Conservation (phyloP, 1,284 basidiomycete species). For the Limonomyces culmigenus region DNA sequence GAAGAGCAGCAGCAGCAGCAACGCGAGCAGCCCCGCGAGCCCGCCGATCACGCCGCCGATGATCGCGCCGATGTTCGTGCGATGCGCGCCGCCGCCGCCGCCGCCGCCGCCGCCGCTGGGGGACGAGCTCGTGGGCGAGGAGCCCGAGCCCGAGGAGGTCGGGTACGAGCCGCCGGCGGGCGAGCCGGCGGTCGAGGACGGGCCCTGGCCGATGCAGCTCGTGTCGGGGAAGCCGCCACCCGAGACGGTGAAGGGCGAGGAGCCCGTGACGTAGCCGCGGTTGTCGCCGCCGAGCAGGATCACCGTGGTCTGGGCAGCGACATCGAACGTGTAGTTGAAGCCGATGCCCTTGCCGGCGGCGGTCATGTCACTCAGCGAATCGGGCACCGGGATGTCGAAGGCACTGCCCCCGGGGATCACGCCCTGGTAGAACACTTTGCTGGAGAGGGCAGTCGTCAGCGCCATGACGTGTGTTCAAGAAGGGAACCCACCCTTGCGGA, state of each 20-base stretch:
- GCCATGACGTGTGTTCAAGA: slow-evolving; percentile 42
- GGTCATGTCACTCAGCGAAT: slow-evolving; percentile 18
- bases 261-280: slow-evolving; percentile 48
- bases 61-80: slow-evolving; percentile 43
- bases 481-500: slow-evolving; percentile 47
- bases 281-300: slow-evolving; percentile 48
- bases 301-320: slow-evolving; percentile 46
- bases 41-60: slow-evolving; percentile 54
- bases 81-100: slow-evolving; percentile 5
- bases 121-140: neutral
- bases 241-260: slow-evolving; percentile 33
- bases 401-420: slow-evolving; percentile 67
- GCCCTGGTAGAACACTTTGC: slow-evolving; percentile 45
- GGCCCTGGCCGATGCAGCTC: slow-evolving; percentile 36
- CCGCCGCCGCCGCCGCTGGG: slow-evolving; percentile 4
- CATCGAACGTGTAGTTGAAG: slow-evolving; percentile 49
- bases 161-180: slow-evolving; percentile 65
- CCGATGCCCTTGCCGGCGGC: slow-evolving; percentile 31
- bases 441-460: slow-evolving; percentile 29
- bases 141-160: slow-evolving; percentile 23
- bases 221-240: slow-evolving; percentile 25
- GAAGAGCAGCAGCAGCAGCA: slow-evolving; percentile 30
- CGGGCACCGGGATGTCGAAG: slow-evolving; percentile 41
- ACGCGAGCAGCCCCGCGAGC: slow-evolving; percentile 24
- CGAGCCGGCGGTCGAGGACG: slow-evolving; percentile 55